These are phyloP conservation scores for Ascosphaera pollenicola DNA, from an alignment of 2,329 filamentous ascomycete species.

Conservation along the genomic window DNA sequence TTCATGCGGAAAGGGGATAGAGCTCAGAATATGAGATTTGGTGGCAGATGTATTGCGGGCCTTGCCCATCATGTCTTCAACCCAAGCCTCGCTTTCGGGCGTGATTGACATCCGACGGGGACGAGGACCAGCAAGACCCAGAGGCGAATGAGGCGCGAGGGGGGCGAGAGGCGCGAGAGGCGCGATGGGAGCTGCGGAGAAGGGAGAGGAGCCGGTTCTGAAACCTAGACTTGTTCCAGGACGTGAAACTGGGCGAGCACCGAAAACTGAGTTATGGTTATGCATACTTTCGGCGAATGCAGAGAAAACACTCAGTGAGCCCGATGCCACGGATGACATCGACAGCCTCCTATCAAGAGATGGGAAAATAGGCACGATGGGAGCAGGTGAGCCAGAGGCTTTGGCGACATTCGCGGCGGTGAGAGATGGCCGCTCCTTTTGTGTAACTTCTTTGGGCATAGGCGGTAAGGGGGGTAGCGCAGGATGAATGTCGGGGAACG, in stretches of 20 bases:
- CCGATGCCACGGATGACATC: conserved; percentile 14
- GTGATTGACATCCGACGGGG: conserved; percentile 19
- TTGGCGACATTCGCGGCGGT: conserved; percentile 11
- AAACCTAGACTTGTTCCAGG: background rate
- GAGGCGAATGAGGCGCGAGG: conserved; percentile 13
- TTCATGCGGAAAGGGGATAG: background rate
- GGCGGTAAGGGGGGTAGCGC: background rate
- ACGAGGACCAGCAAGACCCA: conserved; percentile 22
- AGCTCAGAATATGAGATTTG: background rate
- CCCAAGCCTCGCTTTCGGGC: conserved; percentile 25
- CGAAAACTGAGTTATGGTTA: conserved; percentile 10
- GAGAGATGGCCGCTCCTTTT: conserved; percentile 8
- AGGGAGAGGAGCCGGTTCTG: background rate
- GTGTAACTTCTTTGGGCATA: background rate
- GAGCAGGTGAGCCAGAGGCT: conserved; percentile 7
- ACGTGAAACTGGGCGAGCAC: conserved; percentile 2
- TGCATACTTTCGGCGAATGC: conserved; percentile 10
- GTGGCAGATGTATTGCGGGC: conserved; percentile 16
- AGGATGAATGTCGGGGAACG: background rate
- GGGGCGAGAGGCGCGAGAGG: conserved; percentile 5
- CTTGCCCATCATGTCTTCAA: conserved; percentile 23
- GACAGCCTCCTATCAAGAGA: conserved; percentile 13
- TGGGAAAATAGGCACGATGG: background rate
- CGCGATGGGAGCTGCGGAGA: conserved; percentile 1
- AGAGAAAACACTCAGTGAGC: conserved; percentile 13